Evolutionary conservation across 202 grass and related monocot genomes (phyloP).

Genomic region (Hordeum pubiflorum): DNA sequence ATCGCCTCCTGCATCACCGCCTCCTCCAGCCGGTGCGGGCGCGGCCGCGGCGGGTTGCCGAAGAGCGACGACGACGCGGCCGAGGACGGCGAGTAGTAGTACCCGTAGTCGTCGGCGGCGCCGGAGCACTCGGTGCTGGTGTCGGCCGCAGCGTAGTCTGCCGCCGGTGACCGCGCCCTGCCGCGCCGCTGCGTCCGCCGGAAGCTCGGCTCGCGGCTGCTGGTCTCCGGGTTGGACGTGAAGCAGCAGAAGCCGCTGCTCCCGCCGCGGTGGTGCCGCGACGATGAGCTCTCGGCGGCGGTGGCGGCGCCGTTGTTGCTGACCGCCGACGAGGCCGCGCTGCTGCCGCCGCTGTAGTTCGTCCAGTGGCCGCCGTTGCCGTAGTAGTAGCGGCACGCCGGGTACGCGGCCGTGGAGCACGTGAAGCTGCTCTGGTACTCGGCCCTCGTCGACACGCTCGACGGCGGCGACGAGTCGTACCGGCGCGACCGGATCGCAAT

Average conservation of each 20-base stretch:
- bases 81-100: conserved; percentile 59
- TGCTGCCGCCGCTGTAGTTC: neutral
- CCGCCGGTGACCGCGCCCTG: conserved; percentile 4
- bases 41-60: conserved; percentile 24
- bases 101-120: conserved; percentile 28
- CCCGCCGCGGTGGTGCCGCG: conserved; percentile 17
- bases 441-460: conserved; percentile 37
- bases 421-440: conserved; percentile 45
- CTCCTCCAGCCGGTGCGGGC: conserved; percentile 2
- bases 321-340: neutral
- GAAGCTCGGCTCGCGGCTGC: conserved; percentile 71
- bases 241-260: conserved; percentile 75
- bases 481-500: conserved; percentile 61
- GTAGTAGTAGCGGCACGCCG: conserved; percentile 44
- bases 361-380: conserved; percentile 1
- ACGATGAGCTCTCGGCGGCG: neutral
- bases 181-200: conserved; percentile 26
- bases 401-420: conserved; percentile 29
- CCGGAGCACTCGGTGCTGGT: conserved; percentile 27
- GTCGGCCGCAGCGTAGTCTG: neutral
- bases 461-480: conserved; percentile 50
- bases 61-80: conserved; percentile 50
- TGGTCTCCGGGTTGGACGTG: conserved; percentile 57
- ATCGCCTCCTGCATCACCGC: conserved; percentile 18
- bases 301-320: conserved; percentile 5